Base-by-base conservation (phyloP, 169 alveolate genomes). In the Plasmodium vinckei region DNA sequence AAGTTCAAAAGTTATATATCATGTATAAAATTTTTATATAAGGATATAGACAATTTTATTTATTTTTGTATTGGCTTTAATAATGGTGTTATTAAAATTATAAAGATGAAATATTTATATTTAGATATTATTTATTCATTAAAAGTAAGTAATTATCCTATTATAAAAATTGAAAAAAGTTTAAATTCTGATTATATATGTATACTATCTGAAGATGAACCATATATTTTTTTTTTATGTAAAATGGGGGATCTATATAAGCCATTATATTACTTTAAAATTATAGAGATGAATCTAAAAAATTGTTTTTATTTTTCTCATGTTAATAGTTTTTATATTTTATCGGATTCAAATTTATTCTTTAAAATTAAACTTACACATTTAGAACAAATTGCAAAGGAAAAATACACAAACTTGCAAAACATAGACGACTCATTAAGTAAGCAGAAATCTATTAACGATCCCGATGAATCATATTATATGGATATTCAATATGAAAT, bases 31-130 rank as follows among this genome's bases (percentile, higher is more conserved):
- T 77, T 49, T 56, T 57, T 77, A 21, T 77, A 77, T 44, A 9
- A 46, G 9, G 73, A 77, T 47, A 4, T 3, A 33, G 42, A 77
- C 51, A 23, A 53, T 63, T 77, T 64, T 44, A n/a, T 77, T 27
- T 64, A 21, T 44, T 77, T 77, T 68, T 77, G 88, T 68, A 12
- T 77, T 77, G 88, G 88, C 0, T 77, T 77, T 57, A 77, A 47
- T 25, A 77, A 77, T 77, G 88, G 88, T 0, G 56, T 64, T 13
- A 77, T 77, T 25, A 63, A 77, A 67, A 64, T 77, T 15, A 57
- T 77, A 1, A 77, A 77, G 19, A 33, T 77, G 23, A 77, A 77
- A 25, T 67, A 77, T 57, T 59, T 77, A 42, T 77, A 63, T 57
- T 56, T 77, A 21, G 88, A 77, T 51, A 59, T 77, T 25, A 56